phyloP scores from a whole-genome alignment of 1,284 basidiomycete species.

The Chalciporus sp. region DNA sequence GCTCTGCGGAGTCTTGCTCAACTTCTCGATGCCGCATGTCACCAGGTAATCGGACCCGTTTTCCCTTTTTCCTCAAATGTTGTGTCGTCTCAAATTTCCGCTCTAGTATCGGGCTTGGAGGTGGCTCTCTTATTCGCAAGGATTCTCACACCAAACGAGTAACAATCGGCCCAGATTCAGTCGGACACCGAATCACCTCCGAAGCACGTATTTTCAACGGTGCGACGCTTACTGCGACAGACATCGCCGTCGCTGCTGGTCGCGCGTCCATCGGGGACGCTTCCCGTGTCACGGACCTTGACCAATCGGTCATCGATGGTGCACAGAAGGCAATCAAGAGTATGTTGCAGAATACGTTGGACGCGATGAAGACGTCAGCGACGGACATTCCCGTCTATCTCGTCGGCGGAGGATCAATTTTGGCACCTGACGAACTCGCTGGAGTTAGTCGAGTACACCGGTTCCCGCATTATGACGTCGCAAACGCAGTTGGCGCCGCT shows the following conservation, averaged over 20 bases:
- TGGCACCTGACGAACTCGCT: conserved; percentile 48
- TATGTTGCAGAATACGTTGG: conserved; percentile 50
- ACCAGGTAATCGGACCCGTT: conserved; percentile 33
- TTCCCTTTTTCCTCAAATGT: background rate
- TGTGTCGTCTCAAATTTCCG: conserved; percentile 4
- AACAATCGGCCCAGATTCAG: conserved; percentile 60
- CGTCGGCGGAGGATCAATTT: conserved; percentile 56
- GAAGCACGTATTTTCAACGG: conserved; percentile 57
- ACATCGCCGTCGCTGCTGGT: conserved; percentile 53
- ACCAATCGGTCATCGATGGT: conserved; percentile 29
- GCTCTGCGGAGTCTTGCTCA: conserved; percentile 34
- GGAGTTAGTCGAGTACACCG: conserved; percentile 55
- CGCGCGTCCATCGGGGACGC: conserved; percentile 43
- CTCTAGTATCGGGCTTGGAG: conserved; percentile 52
- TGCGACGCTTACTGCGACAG: conserved; percentile 53
- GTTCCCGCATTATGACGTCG: conserved; percentile 54
- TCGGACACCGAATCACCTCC: conserved; percentile 53
- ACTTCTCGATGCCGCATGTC: conserved; percentile 44
- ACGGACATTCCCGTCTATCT: conserved; percentile 50
- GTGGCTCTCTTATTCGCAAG: conserved; percentile 51
- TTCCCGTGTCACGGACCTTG: conserved; percentile 34
- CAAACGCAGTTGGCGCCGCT: conserved; percentile 62
- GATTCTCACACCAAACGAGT: conserved; percentile 35
- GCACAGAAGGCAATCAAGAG: conserved; percentile 46
- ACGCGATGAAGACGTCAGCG: conserved; percentile 61